phyloP scores from a whole-genome alignment of 768 basidiomycete species.

The Fomitopsis serialis region DNA sequence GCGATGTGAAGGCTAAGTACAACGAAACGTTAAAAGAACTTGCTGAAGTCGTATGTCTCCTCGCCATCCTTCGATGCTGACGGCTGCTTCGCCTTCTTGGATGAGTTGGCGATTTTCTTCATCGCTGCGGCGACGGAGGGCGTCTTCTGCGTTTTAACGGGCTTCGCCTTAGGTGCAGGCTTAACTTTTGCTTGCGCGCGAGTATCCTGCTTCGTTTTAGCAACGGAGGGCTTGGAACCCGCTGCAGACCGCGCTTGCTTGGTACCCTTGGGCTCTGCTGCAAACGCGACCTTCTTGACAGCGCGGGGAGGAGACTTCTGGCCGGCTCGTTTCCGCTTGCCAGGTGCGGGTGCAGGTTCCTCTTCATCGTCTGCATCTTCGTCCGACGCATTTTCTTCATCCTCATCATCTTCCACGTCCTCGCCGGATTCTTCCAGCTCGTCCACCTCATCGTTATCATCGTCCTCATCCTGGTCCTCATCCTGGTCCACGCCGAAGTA shows the following conservation, averaged over 20 bases:
- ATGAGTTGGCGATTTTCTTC: constrained; percentile 34
- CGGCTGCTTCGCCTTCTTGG: constrained; percentile 22
- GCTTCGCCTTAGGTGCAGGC: constrained; percentile 2
- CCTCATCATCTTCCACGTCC: constrained; percentile 30
- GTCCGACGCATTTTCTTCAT: constrained; percentile 30
- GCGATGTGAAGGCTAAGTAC: neutral
- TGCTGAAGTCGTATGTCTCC: constrained; percentile 53
- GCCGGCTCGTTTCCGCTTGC: constrained; percentile 27
- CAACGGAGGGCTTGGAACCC: constrained; percentile 9
- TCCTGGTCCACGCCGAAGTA: constrained; percentile 38
- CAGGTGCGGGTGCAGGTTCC: constrained; percentile 27
- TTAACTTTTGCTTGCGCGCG: neutral
- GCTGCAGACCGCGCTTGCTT: constrained; percentile 22
- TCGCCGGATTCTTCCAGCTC: constrained; percentile 30
- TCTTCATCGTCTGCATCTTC: constrained; percentile 41
- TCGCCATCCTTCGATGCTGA: constrained; percentile 17
- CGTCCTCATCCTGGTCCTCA: constrained; percentile 32
- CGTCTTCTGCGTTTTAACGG: constrained; percentile 8
- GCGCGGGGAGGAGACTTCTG: constrained; percentile 13
- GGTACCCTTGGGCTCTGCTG: constrained; percentile 21
- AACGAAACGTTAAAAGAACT: constrained; percentile 39
- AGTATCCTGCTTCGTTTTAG: neutral
- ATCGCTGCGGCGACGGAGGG: constrained; percentile 17
- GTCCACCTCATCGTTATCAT: constrained; percentile 31
- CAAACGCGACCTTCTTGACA: constrained; percentile 31